Conservation (phyloP, 306 rosid species). For the Sphenostylis stenocarpa region DNA sequence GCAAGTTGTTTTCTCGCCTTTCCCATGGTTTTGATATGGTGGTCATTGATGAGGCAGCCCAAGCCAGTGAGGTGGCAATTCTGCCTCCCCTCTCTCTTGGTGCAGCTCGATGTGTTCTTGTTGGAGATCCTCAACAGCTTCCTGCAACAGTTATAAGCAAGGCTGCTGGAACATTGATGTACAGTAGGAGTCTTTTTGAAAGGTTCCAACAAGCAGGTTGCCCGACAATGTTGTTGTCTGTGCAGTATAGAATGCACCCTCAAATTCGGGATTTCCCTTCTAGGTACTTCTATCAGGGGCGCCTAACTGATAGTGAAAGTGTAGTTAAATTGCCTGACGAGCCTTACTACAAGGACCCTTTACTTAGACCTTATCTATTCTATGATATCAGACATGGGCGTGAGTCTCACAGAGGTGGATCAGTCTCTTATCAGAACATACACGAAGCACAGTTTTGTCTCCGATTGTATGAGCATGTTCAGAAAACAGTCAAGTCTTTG, state of each 20-base stretch:
- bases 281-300: constrained; percentile 93
- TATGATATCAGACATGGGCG: constrained; percentile 93
- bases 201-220: constrained; percentile 97
- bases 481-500: constrained; percentile 60
- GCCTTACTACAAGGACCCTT: constrained; percentile 72
- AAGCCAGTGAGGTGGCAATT: constrained; percentile 95
- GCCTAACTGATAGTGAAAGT: constrained; percentile 90
- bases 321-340: constrained; percentile 80
- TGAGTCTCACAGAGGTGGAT: constrained; percentile 97
- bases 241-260: constrained; percentile 98
- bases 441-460: constrained; percentile 95
- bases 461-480: constrained; percentile 85
- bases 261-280: constrained; percentile 97
- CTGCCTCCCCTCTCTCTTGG: constrained; percentile 98
- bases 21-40: constrained; percentile 99
- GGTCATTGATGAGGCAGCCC: constrained; percentile 98
- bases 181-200: constrained; percentile 95
- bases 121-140: constrained; percentile 99
- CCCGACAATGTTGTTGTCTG: constrained; percentile 93
- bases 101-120: constrained; percentile 97
- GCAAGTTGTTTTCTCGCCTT: constrained; percentile 94
- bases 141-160: constrained; percentile 99
- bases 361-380: constrained; percentile 87
- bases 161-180: constrained; percentile 97
- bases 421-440: constrained; percentile 88